These are phyloP conservation scores for Talaromyces sp. DNA, from an alignment of 2,329 filamentous ascomycete genomes.

Conservation along the genomic window DNA sequence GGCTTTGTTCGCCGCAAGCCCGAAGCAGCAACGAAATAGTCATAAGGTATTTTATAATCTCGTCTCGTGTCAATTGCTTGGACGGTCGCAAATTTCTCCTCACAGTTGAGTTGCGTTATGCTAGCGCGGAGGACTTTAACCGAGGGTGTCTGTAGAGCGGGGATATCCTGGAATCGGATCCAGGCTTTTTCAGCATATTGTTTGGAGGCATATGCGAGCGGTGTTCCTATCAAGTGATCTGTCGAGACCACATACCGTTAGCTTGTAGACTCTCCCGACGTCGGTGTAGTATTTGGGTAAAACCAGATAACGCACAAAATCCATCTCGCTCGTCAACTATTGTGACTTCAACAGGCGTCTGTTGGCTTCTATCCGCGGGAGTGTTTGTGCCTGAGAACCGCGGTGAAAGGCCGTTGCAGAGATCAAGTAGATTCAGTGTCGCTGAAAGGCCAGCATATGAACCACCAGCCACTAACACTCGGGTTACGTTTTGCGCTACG, in stretches of 20 bases:
- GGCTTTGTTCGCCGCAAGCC: conserved; percentile 69
- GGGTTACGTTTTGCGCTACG: conserved; percentile 21
- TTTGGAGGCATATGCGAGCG: conserved; percentile 63
- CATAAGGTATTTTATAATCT: conserved; percentile 49
- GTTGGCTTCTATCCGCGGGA: conserved; percentile 28
- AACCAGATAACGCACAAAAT: conserved; percentile 58
- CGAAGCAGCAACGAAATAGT: conserved; percentile 71
- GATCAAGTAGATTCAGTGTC: conserved; percentile 64
- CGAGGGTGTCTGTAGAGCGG: conserved; percentile 60
- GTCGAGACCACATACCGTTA: too few species aligned
- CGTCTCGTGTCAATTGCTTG: background rate
- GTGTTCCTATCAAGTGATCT: conserved; percentile 68
- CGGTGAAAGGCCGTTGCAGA: conserved; percentile 53
- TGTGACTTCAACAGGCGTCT: conserved; percentile 64
- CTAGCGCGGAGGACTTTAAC: conserved; percentile 65
- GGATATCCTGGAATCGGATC: conserved; percentile 65
- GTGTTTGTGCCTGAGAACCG: conserved; percentile 4
- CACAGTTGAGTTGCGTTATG: conserved; percentile 56
- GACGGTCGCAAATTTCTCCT: conserved; percentile 11
- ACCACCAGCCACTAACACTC: conserved; percentile 66
- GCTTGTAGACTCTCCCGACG: too few species aligned
- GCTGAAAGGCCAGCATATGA: conserved; percentile 69
- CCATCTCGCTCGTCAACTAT: conserved; percentile 78
- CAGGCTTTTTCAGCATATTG: conserved; percentile 62
- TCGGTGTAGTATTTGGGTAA: too few species aligned